Percentiles rank a stretch among this genome's conserved stretches.
phyloP scores from a whole-genome alignment of 352 stramenopile species.

The Phytopythium sindhum region DNA sequence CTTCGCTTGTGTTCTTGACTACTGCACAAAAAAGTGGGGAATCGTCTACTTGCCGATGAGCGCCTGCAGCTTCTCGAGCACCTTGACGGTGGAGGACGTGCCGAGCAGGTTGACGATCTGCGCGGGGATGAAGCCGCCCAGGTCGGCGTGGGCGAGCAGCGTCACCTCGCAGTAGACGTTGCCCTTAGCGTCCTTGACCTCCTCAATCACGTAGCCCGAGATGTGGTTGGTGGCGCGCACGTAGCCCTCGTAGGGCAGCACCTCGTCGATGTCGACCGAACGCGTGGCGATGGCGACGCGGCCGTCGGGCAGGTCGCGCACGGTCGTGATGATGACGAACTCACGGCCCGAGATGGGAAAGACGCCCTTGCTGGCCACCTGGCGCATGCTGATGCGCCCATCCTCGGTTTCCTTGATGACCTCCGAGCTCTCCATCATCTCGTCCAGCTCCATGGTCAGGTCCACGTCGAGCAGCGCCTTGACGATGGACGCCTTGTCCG shows the following conservation, averaged over 20 bases:
- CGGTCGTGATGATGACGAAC: conserved; percentile 68
- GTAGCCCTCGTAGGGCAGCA: conserved; percentile 46
- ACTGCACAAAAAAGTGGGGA: conserved; percentile 3
- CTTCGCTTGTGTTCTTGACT: conserved; percentile 2
- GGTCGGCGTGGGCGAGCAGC: conserved; percentile 71
- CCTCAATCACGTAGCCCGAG: conserved; percentile 76
- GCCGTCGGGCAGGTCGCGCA: conserved; percentile 47
- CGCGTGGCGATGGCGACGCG: conserved; percentile 62
- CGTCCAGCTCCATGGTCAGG: conserved; percentile 68
- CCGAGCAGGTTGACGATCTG: conserved; percentile 83
- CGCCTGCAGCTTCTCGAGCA: conserved; percentile 64
- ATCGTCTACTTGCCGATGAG: conserved; percentile 31
- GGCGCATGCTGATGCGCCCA: conserved; percentile 55
- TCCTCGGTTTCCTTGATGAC: conserved; percentile 57
- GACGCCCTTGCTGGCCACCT: conserved; percentile 75
- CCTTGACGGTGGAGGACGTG: conserved; percentile 80
- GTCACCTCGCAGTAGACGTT: conserved; percentile 67
- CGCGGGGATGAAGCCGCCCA: conserved; percentile 75
- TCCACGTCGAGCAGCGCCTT: conserved; percentile 55
- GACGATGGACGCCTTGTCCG: conserved; percentile 54
- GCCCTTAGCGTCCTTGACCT: conserved; percentile 40
- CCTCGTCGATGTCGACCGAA: conserved; percentile 46
- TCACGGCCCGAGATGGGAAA: conserved; percentile 76
- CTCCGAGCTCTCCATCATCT: conserved; percentile 70
- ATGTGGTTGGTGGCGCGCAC: conserved; percentile 68